phyloP scores from a whole-genome alignment of 768 basidiomycete species.

The Vararia minispora region DNA sequence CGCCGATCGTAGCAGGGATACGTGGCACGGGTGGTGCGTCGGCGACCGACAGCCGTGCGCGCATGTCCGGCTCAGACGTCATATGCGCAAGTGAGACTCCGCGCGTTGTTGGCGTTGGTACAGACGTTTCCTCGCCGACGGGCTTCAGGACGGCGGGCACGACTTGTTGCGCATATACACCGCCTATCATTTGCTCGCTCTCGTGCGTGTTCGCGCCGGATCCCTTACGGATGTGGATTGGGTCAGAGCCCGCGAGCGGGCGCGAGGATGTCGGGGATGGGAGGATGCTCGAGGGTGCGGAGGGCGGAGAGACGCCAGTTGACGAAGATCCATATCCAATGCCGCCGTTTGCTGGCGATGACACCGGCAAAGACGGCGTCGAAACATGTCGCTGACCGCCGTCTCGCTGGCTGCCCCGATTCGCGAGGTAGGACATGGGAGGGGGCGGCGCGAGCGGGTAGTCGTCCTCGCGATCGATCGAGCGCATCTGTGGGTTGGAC shows the following conservation, averaged over 20 bases:
- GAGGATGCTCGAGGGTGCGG: constrained; percentile 62
- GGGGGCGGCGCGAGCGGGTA: constrained; percentile 83
- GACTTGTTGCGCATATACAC: no score
- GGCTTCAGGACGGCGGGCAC: no score
- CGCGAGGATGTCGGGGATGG: constrained; percentile 72
- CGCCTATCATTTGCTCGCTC: no score
- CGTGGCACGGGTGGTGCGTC: constrained; percentile 16
- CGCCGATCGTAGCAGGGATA: constrained; percentile 4
- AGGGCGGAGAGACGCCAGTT: constrained; percentile 60
- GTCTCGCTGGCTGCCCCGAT: constrained; percentile 40
- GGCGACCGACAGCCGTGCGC: constrained; percentile 24
- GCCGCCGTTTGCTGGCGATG: constrained; percentile 46
- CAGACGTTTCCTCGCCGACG: no score
- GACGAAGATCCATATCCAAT: constrained; percentile 38
- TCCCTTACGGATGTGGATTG: constrained; percentile 30
- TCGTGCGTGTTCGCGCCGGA: constrained; percentile 31
- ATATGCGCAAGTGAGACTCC: constrained; percentile 43
- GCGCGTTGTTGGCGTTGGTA: no score
- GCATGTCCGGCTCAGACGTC: constrained; percentile 54
- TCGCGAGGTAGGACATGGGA: constrained; percentile 78
- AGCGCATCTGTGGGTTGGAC: constrained; percentile 25
- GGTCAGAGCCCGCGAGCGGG: constrained; percentile 45
- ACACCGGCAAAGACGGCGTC: constrained; percentile 56
- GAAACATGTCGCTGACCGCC: constrained; percentile 51
- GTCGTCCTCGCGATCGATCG: constrained; percentile 51